Conservation (phyloP, 768 basidiomycete genomes). For the Lanmaoa rubissima region DNA sequence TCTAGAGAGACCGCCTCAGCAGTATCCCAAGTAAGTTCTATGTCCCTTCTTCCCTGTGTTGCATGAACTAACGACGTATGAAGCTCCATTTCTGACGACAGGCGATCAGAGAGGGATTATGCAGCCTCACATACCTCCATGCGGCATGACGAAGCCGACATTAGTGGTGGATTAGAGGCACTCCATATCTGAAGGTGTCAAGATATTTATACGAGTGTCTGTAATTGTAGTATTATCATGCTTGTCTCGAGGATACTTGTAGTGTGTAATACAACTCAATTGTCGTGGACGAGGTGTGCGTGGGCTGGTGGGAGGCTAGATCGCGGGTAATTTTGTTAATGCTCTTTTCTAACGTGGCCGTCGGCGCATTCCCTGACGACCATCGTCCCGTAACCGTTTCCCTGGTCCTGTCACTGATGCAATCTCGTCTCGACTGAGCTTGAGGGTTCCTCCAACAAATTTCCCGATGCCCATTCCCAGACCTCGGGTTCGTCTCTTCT, state of each 20-base stretch:
- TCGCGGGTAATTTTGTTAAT: background rate
- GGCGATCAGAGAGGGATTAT: constrained; percentile 24
- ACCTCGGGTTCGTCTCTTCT: constrained; percentile 58
- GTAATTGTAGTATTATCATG: constrained; percentile 4
- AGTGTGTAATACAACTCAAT: background rate
- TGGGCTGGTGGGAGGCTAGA: too few species aligned
- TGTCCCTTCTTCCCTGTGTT: background rate
- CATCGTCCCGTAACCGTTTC: constrained; percentile 1
- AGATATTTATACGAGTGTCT: constrained; percentile 7
- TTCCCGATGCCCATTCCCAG: constrained; percentile 78
- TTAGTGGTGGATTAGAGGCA: constrained; percentile 21
- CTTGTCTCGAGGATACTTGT: background rate
- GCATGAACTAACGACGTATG: constrained; percentile 5
- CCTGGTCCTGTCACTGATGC: constrained; percentile 31
- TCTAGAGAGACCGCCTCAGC: constrained; percentile 14
- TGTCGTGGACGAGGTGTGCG: background rate
- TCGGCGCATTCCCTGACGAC: background rate
- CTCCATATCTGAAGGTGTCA: constrained; percentile 21
- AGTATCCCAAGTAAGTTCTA: constrained; percentile 20
- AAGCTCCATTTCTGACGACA: constrained; percentile 27
- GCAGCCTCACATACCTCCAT: constrained; percentile 16
- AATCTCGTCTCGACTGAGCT: constrained; percentile 63
- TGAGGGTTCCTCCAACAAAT: constrained; percentile 67
- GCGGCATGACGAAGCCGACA: constrained; percentile 23
- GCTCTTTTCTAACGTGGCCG: constrained; percentile 7